These are phyloP conservation scores for Otatea glauca DNA, from an alignment of 176 grass and related monocot genomes.

Conservation along the genomic window DNA sequence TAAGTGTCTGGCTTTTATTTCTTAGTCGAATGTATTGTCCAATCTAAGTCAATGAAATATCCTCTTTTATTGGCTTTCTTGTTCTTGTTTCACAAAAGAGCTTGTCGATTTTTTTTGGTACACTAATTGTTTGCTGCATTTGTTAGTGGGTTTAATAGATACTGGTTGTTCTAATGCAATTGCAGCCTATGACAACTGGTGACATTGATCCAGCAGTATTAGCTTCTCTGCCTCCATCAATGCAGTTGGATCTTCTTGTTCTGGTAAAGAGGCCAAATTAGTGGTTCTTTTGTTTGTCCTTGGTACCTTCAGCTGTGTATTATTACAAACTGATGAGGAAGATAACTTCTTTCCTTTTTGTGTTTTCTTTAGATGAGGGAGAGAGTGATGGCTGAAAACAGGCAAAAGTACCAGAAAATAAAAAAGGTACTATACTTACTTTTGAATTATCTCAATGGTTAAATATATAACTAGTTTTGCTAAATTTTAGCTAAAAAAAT, in stretches of 20 bases:
- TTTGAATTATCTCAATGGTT: conserved; percentile 29
- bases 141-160: conserved; percentile 31
- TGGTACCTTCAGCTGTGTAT: conserved; percentile 29
- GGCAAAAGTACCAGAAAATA: conserved; percentile 97
- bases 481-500: background rate
- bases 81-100: conserved; percentile 1
- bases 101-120: conserved; percentile 14
- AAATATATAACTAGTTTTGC: conserved; percentile 32
- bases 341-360: conserved; percentile 31
- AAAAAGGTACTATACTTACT: conserved; percentile 66
- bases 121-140: background rate
- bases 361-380: conserved; percentile 86
- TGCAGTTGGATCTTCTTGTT: conserved; percentile 99
- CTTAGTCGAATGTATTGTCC: background rate
- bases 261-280: conserved; percentile 55
- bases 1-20: conserved; percentile 43
- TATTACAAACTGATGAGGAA: conserved; percentile 19
- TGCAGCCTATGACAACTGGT: conserved; percentile 70
- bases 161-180: conserved; percentile 29
- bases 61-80: conserved; percentile 32
- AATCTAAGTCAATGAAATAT: background rate
- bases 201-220: conserved; percentile 90
- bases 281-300: conserved; percentile 24
- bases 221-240: conserved; percentile 95
- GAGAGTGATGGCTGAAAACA: conserved; percentile 97